These are phyloP conservation scores for Alternaria novae-zelandiae DNA, from an alignment of 2,329 filamentous ascomycete species.

Conservation along the genomic window DNA sequence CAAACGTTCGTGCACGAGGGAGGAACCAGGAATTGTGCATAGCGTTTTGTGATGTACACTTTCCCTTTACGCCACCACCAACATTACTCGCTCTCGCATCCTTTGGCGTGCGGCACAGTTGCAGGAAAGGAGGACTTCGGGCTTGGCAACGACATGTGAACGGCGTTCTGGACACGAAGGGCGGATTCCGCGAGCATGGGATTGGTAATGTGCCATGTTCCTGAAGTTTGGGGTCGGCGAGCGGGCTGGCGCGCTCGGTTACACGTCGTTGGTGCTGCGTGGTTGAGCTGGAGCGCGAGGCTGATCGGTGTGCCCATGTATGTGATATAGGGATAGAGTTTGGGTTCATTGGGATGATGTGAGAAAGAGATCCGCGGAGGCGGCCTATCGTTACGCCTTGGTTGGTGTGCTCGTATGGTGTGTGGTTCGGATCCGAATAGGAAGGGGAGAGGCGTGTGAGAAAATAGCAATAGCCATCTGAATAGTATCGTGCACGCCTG, in stretches of 20 bases:
- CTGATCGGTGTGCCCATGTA: background rate
- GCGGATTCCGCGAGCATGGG: background rate
- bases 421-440: background rate
- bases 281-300: background rate
- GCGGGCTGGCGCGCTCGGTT: background rate
- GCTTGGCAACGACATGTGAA: background rate
- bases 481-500: background rate
- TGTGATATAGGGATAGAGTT: background rate
- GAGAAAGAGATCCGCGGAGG: background rate
- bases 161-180: background rate
- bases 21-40: background rate
- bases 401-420: background rate
- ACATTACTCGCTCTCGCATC: background rate
- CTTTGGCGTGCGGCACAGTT: background rate
- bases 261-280: background rate
- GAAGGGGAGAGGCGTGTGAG: background rate
- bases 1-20: background rate
- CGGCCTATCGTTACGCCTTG: background rate
- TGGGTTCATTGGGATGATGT: background rate
- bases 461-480: background rate
- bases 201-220: background rate
- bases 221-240: background rate
- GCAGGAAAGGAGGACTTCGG: background rate
- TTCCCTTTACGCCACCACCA: background rate
- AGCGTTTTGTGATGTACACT: background rate